Evolutionary conservation across 2,329 filamentous ascomycete genomes (phyloP).

Genomic region (Scopulariopsis brevicaulis): DNA sequence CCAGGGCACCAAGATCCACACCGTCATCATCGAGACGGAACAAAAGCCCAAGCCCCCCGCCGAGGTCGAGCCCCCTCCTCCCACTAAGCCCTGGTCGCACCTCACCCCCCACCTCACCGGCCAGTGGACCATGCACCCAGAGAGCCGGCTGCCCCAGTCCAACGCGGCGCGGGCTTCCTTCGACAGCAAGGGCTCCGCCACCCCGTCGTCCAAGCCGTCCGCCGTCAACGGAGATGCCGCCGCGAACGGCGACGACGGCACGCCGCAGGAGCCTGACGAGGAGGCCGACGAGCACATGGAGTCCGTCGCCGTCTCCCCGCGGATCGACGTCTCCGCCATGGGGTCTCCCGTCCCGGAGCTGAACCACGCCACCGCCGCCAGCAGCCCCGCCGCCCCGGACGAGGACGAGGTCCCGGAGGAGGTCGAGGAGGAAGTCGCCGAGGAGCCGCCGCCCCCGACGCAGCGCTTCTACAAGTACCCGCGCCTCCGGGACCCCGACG

Average conservation of each 20-base stretch:
- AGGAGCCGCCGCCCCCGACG: background rate
- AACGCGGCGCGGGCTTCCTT: constrained; percentile 4
- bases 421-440: constrained; percentile 1
- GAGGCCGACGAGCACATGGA: constrained; percentile 13
- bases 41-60: background rate
- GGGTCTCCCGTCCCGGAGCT: constrained; percentile 1
- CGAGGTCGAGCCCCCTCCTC: constrained; percentile 8
- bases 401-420: constrained; percentile 12
- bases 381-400: constrained; percentile 1
- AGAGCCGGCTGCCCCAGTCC: constrained; percentile 12
- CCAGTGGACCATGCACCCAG: constrained; percentile 26
- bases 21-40: constrained; percentile 2
- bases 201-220: background rate
- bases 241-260: constrained; percentile 1
- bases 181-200: constrained; percentile 1
- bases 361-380: constrained; percentile 3
- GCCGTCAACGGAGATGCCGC: constrained; percentile 2
- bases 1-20: background rate
- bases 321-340: background rate
- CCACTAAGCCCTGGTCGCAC: constrained; percentile 21
- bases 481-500: constrained; percentile 37
- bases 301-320: constrained; percentile 9
- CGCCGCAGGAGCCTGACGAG: constrained; percentile 11
- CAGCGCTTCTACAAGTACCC: constrained; percentile 29
- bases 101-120: constrained; percentile 28